A percentile compares a stretch with the other conserved stretches of the same genome.
These are phyloP conservation scores for Exobasidium cylindrosporum DNA, from an alignment of 1,284 basidiomycete genomes.

Conservation along the genomic window DNA sequence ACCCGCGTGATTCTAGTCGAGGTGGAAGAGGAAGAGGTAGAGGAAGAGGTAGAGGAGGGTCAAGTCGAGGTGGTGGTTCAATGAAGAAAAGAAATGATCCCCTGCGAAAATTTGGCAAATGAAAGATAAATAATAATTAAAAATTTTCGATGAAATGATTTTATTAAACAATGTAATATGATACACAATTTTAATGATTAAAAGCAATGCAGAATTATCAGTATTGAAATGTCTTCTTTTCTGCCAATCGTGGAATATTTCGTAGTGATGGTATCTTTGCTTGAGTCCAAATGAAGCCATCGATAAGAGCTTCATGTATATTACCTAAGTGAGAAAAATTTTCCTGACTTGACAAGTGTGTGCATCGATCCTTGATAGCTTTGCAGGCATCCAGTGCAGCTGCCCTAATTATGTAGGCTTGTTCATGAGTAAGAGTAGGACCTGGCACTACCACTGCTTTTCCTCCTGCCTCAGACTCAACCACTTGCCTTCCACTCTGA, in stretches of 20 bases:
- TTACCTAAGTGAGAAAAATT: constrained; percentile 21
- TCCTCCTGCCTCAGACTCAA: constrained; percentile 3
- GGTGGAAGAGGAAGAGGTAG: constrained; percentile 17
- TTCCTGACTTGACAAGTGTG: constrained; percentile 17
- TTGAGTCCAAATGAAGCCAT: constrained; percentile 47
- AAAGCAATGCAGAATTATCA: constrained; percentile 10
- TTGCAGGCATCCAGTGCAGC: constrained; percentile 35
- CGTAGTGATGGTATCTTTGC: constrained; percentile 45
- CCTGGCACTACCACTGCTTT: constrained; percentile 13
- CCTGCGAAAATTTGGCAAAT: constrained; percentile 33
- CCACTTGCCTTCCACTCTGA: not conserved
- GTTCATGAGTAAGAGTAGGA: constrained; percentile 22
- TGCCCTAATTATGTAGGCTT: constrained; percentile 44
- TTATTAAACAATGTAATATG: not conserved
- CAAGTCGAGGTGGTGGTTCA: constrained; percentile 7
- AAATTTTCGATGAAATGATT: not conserved
- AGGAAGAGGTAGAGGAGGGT: constrained; percentile 14
- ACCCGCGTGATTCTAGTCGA: constrained; percentile 8
- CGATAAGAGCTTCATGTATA: constrained; percentile 35
- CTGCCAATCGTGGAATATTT: constrained; percentile 37
- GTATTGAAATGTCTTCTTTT: constrained; percentile 34
- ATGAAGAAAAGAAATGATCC: constrained; percentile 37
- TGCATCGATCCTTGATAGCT: constrained; percentile 27
- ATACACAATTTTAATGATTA: not conserved
- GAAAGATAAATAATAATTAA: too few species aligned